phyloP scores from a whole-genome alignment of 148 eudicot genomes.

The Chenopodium suecicum region DNA sequence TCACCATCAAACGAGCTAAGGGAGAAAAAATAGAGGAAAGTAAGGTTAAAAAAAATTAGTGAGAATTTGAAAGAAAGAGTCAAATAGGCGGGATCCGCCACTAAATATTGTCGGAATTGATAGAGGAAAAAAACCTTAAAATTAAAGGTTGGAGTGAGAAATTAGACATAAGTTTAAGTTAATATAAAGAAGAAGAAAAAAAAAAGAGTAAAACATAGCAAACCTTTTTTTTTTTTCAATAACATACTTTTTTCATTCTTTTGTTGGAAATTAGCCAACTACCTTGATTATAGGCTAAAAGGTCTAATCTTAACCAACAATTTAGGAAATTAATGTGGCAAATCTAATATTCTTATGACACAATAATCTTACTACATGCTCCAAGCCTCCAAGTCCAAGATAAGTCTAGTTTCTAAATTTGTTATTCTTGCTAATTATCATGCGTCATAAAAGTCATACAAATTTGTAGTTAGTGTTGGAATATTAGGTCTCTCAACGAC shows the following conservation, averaged over 20 bases:
- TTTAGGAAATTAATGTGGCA: slow-evolving; percentile 9
- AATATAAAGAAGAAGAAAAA: neutral
- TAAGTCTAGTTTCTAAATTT: neutral
- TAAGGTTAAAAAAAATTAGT: neutral
- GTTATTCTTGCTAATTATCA: neutral
- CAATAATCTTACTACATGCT: neutral
- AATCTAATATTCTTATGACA: slow-evolving; percentile 3
- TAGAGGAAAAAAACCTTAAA: neutral
- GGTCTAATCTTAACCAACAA: slow-evolving; percentile 14
- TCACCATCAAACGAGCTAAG: neutral
- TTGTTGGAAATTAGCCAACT: neutral
- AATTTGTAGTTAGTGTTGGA: neutral
- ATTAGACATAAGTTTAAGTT: neutral
- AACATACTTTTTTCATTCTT: neutral
- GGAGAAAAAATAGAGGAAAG: neutral
- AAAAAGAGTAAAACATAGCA: slow-evolving; percentile 9
- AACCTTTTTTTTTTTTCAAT: neutral
- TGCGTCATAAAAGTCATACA: neutral
- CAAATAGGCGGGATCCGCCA: slow-evolving; percentile 33
- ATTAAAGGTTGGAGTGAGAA: neutral
- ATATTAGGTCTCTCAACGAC: neutral
- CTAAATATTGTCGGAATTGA: slow-evolving; percentile 29
- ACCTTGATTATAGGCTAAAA: slow-evolving; percentile 20
- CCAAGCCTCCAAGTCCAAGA: neutral
- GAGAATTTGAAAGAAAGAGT: slow-evolving; percentile 13